Conservation (phyloP, 345 rosid genomes). For the Lepidium sativum region DNA sequence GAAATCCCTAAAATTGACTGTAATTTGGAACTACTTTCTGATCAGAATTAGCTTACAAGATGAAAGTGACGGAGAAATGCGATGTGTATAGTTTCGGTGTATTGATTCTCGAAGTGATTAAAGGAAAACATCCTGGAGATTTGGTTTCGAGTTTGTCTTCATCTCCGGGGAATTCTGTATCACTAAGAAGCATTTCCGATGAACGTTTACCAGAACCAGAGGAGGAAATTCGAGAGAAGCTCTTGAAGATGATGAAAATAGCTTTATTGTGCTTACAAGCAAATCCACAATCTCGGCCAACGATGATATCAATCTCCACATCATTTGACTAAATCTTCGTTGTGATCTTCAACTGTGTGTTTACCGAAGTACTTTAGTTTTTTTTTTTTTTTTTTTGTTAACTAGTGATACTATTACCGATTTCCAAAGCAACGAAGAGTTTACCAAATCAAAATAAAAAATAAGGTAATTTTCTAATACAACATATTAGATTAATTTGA, state of each 20-base stretch:
- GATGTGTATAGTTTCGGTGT: constrained; percentile 30
- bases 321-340: background rate
- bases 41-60: constrained; percentile 20
- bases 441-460: no score
- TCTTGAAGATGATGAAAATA: background rate
- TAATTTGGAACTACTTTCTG: background rate
- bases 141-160: constrained; percentile 10
- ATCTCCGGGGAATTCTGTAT: background rate
- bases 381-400: no score
- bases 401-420: no score
- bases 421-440: no score
- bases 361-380: no score
- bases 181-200: background rate
- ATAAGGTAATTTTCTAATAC: no score
- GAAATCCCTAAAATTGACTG: background rate
- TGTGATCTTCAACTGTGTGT: no score
- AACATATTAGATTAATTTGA: no score
- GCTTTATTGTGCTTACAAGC: constrained; percentile 7
- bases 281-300: constrained; percentile 19
- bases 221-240: background rate
- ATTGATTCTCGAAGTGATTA: constrained; percentile 19
- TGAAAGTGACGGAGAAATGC: constrained; percentile 7
- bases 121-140: constrained; percentile 26
- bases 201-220: background rate
- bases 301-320: constrained; percentile 8